A percentile compares a stretch with the other conserved stretches of the same genome.
phyloP scores from a whole-genome alignment of 2,329 filamentous ascomycete genomes.

The Xylariaceae sp. region DNA sequence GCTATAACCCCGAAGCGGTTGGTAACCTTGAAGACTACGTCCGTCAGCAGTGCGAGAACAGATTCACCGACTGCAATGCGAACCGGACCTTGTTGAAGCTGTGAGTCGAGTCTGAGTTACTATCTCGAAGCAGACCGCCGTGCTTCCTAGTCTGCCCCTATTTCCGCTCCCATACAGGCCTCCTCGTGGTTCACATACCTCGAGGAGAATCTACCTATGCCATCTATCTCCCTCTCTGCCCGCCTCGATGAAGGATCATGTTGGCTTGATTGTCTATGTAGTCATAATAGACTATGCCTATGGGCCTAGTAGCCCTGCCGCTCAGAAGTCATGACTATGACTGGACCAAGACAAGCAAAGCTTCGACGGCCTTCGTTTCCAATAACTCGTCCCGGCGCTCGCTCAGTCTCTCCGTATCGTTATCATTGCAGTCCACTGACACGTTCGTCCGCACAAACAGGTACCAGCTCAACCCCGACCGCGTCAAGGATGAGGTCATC shows the following conservation, averaged over 20 bases:
- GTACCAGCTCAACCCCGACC: slow-evolving; percentile 99
- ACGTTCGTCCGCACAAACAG: slow-evolving; percentile 42
- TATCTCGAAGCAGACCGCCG: too few species aligned
- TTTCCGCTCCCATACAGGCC: neutral
- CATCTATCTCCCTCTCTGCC: too few species aligned
- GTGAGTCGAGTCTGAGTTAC: slow-evolving; percentile 57
- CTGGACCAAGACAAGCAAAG: slow-evolving; percentile 68
- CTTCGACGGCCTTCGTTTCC: slow-evolving; percentile 2
- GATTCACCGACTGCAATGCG: slow-evolving; percentile 92
- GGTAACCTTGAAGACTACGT: slow-evolving; percentile 92
- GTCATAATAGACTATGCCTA: slow-evolving; percentile 74
- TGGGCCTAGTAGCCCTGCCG: slow-evolving; percentile 50
- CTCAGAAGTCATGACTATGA: slow-evolving; percentile 59
- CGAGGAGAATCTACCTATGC: slow-evolving; percentile 7
- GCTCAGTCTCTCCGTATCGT: neutral
- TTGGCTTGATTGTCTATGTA: too few species aligned
- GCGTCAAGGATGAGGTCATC: slow-evolving; percentile 91
- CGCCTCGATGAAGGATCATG: too few species aligned
- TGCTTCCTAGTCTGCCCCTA: too few species aligned
- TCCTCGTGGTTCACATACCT: neutral
- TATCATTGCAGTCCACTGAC: neutral
- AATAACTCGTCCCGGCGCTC: slow-evolving; percentile 3
- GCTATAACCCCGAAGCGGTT: slow-evolving; percentile 98
- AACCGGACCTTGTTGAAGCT: slow-evolving; percentile 95
- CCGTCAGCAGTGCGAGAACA: slow-evolving; percentile 86